These are phyloP conservation scores for Fusarium verticillioides DNA, from an alignment of 2,329 filamentous ascomycete genomes.

Conservation along the genomic window DNA sequence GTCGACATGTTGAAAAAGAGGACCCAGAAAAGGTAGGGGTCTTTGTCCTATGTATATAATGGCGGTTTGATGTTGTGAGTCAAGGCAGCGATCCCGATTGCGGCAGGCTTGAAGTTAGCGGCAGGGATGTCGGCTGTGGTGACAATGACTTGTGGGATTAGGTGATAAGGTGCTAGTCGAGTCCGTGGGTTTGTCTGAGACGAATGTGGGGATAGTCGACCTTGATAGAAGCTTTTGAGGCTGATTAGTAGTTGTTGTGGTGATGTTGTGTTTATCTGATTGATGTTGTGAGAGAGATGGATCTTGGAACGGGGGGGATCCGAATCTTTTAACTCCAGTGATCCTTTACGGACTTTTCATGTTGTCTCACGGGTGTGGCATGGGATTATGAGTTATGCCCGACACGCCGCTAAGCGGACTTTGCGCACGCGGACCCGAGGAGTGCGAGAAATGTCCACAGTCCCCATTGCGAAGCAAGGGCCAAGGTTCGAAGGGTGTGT, in stretches of 20 bases:
- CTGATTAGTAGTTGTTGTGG: constrained; percentile 2
- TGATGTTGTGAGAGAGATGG: constrained; percentile 18
- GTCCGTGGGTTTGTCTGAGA: constrained; percentile 14
- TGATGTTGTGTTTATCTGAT: constrained; percentile 29
- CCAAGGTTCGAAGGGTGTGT: constrained; percentile 22
- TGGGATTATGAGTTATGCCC: constrained; percentile 45
- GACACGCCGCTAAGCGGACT: constrained; percentile 47
- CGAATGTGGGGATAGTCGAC: constrained; percentile 18
- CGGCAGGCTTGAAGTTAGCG: constrained; percentile 43
- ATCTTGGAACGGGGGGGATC: constrained; percentile 33
- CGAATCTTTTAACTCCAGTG: constrained; percentile 45
- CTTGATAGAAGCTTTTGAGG: constrained; percentile 21
- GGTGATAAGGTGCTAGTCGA: constrained; percentile 43
- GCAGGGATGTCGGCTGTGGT: constrained; percentile 47
- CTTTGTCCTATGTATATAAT: constrained; percentile 41
- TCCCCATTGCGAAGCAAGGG: constrained; percentile 4
- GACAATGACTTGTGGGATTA: constrained; percentile 45
- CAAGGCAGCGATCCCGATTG: constrained; percentile 47
- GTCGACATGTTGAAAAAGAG: constrained; percentile 46
- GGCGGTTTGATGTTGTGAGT: constrained; percentile 41
- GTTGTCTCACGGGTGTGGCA: constrained; percentile 38
- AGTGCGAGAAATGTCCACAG: constrained; percentile 37
- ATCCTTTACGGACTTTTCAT: constrained; percentile 40
- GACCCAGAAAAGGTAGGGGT: constrained; percentile 29
- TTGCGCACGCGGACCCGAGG: constrained; percentile 49